Base-by-base conservation (phyloP, 2,329 filamentous ascomycete genomes). In the Exophiala sideris region DNA sequence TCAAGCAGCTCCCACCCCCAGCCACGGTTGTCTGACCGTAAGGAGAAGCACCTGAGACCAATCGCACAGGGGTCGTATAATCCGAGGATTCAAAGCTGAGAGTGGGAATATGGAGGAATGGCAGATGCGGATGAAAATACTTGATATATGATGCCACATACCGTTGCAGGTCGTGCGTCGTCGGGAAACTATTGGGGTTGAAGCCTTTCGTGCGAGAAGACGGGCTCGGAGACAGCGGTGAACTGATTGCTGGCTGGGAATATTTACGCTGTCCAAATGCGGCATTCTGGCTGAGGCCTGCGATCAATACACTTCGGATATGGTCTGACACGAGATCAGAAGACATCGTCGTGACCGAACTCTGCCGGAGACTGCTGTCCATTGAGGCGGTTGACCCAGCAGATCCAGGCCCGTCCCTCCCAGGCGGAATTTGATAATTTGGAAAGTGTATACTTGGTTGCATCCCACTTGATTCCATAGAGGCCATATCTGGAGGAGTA, bases 71-170 rank as follows among this genome's bases (percentile, higher is more conserved):
- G 57, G 73, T 82, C 41, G 82, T 79, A 61, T 84, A 84, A 44
- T 87, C 79, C 48, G 88, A 81, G 48, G 88, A 82, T 66, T 96
- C 90, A 73, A 97, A 96, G 39, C 91, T 91, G 59, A 97, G 78
- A 12, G 92, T 96, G 48, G 91, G 86, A 62, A 96, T 83, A 72
- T 97, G 92, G 57, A 96, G 77, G 71, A 97, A 96, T n/a, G 94
- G 92, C 57, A 96, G 73, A 69, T 97, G 92, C 18, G 92, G 92
- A 67, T 96, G 91, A 71, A 95, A 96, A 70, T 89, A 95, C 61
- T 85, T 85, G 65, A 97, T 84, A 73, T 96, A 97, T 56, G 91
- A 87, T 61, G 85, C 85, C 59, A 96, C 88, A 71, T 91, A 96
- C 69, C 90, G 87, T 70, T 95, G 91, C 58, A 97, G 83, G 68